phyloP scores from a whole-genome alignment of 768 basidiomycete species.

The Hydnum rufescens region DNA sequence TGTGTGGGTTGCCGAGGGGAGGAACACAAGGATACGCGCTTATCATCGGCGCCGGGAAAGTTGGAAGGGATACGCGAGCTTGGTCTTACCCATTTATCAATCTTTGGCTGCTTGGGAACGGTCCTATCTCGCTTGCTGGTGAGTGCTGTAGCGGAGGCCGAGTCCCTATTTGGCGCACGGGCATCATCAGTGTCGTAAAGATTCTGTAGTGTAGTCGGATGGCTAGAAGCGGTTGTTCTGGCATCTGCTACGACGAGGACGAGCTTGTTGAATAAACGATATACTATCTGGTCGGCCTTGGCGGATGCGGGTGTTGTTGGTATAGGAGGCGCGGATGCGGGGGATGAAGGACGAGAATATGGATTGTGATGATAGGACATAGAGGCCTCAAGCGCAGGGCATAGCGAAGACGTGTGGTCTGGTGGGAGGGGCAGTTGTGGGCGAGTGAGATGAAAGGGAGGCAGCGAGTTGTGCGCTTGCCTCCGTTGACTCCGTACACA shows the following conservation, averaged over 20 bases:
- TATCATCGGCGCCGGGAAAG: no score
- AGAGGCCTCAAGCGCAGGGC: background rate
- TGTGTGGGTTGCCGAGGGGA: background rate
- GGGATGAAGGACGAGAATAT: background rate
- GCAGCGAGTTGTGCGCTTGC: no score
- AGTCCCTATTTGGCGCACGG: background rate
- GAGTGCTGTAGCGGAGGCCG: background rate
- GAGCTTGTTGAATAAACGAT: slow-evolving; percentile 67
- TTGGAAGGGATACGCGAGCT: background rate
- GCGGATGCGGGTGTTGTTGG: background rate
- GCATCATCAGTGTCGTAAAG: background rate
- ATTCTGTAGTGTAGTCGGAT: background rate
- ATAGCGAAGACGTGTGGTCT: background rate
- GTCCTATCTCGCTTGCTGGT: background rate
- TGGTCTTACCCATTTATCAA: slow-evolving; percentile 61
- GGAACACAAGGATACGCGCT: no score
- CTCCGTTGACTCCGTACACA: no score
- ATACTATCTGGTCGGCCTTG: slow-evolving; percentile 74
- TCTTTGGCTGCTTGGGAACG: slow-evolving; percentile 24
- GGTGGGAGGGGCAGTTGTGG: background rate
- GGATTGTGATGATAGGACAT: background rate
- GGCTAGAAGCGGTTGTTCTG: slow-evolving; percentile 39
- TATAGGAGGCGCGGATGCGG: background rate
- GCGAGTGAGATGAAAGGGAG: background rate
- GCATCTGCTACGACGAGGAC: slow-evolving; percentile 56